Evolutionary conservation across 2,329 filamentous ascomycete species (phyloP).

Genomic region (Paracorniculantispora psalliotae): DNA sequence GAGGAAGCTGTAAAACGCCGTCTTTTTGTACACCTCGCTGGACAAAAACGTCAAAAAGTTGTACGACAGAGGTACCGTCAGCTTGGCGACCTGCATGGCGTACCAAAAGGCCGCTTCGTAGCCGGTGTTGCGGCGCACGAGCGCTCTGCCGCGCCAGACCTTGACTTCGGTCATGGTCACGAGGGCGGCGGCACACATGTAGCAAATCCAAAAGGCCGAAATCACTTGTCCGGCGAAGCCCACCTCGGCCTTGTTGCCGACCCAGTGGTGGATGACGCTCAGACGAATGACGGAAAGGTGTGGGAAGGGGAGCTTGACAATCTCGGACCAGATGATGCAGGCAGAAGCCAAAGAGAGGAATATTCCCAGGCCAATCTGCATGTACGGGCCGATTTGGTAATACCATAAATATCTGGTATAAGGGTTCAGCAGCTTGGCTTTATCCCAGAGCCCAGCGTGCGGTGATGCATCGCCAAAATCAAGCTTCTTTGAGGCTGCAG

Average conservation of each 20-base stretch:
- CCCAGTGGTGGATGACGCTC: slow-evolving; percentile 70
- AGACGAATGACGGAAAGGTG: slow-evolving; percentile 65
- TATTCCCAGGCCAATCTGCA: slow-evolving; percentile 59
- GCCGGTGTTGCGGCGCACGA: slow-evolving; percentile 87
- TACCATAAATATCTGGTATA: slow-evolving; percentile 76
- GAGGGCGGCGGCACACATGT: slow-evolving; percentile 90
- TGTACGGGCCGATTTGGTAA: slow-evolving; percentile 65
- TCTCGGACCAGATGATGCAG: slow-evolving; percentile 88
- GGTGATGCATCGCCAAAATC: slow-evolving; percentile 62
- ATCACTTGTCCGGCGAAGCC: slow-evolving; percentile 83
- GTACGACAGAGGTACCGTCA: slow-evolving; percentile 89
- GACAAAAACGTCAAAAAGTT: slow-evolving; percentile 94
- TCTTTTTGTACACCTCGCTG: slow-evolving; percentile 64
- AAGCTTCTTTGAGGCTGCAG: slow-evolving; percentile 72
- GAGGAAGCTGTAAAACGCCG: slow-evolving; percentile 82
- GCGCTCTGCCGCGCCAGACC: slow-evolving; percentile 92
- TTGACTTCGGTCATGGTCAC: slow-evolving; percentile 87
- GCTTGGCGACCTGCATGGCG: slow-evolving; percentile 81
- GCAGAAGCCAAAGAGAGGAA: slow-evolving; percentile 70
- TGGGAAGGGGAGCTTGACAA: slow-evolving; percentile 77
- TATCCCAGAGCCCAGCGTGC: slow-evolving; percentile 49
- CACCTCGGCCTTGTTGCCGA: slow-evolving; percentile 66
- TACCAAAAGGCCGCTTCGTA: slow-evolving; percentile 96
- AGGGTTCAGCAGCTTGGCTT: slow-evolving; percentile 64
- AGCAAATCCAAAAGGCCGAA: slow-evolving; percentile 82